Base-by-base conservation (phyloP, 192 early-diverging fungal species). In the Dimargaris cristalligena region DNA sequence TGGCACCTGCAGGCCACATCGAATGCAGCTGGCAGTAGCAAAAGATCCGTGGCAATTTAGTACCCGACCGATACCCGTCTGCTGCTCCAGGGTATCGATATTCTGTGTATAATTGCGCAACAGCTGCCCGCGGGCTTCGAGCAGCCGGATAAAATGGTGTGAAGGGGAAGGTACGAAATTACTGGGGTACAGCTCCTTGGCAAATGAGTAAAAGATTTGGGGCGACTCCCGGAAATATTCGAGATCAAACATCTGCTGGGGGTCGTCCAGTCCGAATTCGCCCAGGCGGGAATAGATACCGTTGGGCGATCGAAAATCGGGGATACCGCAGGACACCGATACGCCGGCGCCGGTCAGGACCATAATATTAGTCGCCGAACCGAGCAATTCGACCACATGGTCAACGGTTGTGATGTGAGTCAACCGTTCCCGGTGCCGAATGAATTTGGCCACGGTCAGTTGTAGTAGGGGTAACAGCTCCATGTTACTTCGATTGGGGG, bases 1-100 rank as follows among this genome's bases (percentile, higher is more conserved):
- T 11, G 76, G 67, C 16, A 84, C 81, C 58, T 79, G 78, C 58
- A 82, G 81, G 1, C 78, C 81, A 54, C 95, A 99, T 4, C 77
- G 79, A 44, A 95, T 79, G 63, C 95, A 99, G 18, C 79, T 83
- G 0, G 92, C 91, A 0, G 91, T 84, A 3, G 91, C 90, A 82
- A 97, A 99, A n/a, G 90, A 94, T 14, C 92, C 95, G 71, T 99
- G 95, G 63, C 90, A 93, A 59, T 94, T 84, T 11, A 96, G 68
- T 8, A 96, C 79, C 2, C 70, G 75, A 28, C 78, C 68, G 44
- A 98, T 94, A 4, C 86, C 88, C 9, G 89, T 84, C 33, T 82
- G 76, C 44, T 88, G 81, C 66, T 99, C 95, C 14, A 99, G 66
- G 2, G 90, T 93, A 65, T 97, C 94, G 55, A 98, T 98, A 62